Evolutionary conservation across 179 eudicot genomes (phyloP), one percentile per base, ranked within the genome.

Genomic region (Amaranthus tricolor): DNA sequence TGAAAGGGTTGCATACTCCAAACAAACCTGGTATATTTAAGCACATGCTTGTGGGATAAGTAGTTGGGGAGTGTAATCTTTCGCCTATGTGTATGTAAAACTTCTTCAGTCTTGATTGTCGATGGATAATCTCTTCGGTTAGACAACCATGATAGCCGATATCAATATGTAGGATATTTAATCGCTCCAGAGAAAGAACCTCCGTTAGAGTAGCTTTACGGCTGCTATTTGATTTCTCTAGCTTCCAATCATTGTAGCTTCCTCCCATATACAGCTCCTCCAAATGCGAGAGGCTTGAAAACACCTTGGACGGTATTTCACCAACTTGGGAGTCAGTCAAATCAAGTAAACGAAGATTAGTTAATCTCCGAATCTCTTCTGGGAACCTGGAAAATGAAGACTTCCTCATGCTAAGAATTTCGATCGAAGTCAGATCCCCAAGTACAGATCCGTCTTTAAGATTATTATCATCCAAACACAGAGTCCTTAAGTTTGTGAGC

Each of bases 261-360:
- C 76, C 77, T 71, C 68, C 71, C 79, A 72, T 53, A 68, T 78
- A 82, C 14, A 82, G 82, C 48, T 82, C 85, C 74, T 82, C 82
- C 65, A 82, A 62, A 16, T 24, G 74, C 24, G 19, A 45, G 14
- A 78, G 70, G 71, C 74, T 48, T 15, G 85, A 62, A 56, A 78
- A 60, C 67, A 82, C 82, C 19, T 68, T 66, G 3, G 66, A 58
- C 5, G 82, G 85, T 61, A 78, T 53, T 49, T 50, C 58, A 9
- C 49, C 77, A 47, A 75, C 62, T 13, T 62, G 82, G 24, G 77
- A 71, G 21, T 75, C 75, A 5, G 79, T 82, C 71, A 78, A 40
- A 68, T 82, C 82, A 47, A 82, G 63, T 70, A 82, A 56, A 43
- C 82, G 70, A 16, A 78, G 74, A n/a, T 62, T 78, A n/a, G 68